Base-by-base conservation (phyloP, 129 eudicot genomes). In the Centella asiatica region DNA sequence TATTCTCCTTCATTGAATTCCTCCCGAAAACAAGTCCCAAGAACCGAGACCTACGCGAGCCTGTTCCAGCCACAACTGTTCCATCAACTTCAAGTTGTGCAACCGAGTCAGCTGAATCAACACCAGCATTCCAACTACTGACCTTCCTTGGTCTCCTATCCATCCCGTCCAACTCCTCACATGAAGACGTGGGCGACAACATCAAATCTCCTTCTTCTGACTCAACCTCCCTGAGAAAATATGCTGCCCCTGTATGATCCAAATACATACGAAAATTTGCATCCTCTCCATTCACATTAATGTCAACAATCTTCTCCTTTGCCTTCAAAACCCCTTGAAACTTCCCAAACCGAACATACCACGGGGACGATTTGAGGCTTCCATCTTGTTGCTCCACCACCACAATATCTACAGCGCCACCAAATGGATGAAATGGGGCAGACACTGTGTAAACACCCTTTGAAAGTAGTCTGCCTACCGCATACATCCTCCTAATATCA, bases 301-400 rank as follows among this genome's bases (percentile, higher is more conserved):
- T 78, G 69, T 60, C 77, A 48, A 93, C 86, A 44, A 88, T 74
- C 71, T 83, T 76, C 72, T 87, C 96, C 49, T 79, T 84, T 10
- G 96, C 80, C 78, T 92, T 92, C 50, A 92, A 74, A 40, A 92
- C 96, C 78, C 99, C 99, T 76, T 93, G 99, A 77, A 85, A 93
- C 37, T 93, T 93, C 52, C 99, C 99, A 76, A 93, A 93, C 27
- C 78, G 76, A 67, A 93, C 86, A 70, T 93, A 93, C 99, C 99
- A 93, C 44, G 99, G 99, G 6, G 96, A 87, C 4, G 99, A 93
- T 69, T 93, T 93, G 27, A 80, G 82, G 63, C 83, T 93, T 57
- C 96, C 95, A 59, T 87, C 99, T 52, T 76, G 76, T 63, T 93
- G 99, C 70, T 82, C 81, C 28, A 93, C 99, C 32, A 93, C 99